These are phyloP conservation scores for Jatropha multifida DNA, from an alignment of 441 rosid species.

Conservation along the genomic window DNA sequence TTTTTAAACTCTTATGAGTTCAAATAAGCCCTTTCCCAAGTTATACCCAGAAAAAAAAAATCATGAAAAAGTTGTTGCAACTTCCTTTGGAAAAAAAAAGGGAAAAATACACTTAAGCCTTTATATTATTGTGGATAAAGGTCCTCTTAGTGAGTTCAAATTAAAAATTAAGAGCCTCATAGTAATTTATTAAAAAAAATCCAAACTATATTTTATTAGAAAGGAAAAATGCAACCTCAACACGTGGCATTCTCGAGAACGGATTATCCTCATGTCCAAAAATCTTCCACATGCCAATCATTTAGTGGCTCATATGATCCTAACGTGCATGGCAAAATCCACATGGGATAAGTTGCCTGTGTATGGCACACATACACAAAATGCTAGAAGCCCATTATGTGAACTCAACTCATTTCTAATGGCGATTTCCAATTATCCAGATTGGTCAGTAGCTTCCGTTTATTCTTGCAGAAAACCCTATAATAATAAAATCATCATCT, in stretches of 20 bases:
- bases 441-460: constrained; percentile 47
- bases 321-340: constrained; percentile 2
- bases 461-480: constrained; percentile 36
- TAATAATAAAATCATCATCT: constrained; percentile 26
- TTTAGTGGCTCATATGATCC: constrained; percentile 16
- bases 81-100: too few species aligned
- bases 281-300: constrained; percentile 17
- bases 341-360: not conserved
- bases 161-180: too few species aligned
- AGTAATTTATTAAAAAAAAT: too few species aligned
- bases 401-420: constrained; percentile 21
- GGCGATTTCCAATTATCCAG: constrained; percentile 53
- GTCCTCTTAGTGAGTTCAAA: too few species aligned
- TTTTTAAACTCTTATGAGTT: too few species aligned
- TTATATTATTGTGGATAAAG: too few species aligned
- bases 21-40: too few species aligned
- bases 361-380: not conserved
- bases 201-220: too few species aligned
- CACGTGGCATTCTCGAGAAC: constrained; percentile 6
- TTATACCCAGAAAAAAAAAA: too few species aligned
- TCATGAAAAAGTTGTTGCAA: too few species aligned
- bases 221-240: not conserved
- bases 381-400: not conserved
- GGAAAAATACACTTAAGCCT: too few species aligned
- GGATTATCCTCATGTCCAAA: constrained; percentile 2